phyloP scores from a whole-genome alignment of 1,284 basidiomycete species.

The Leccinum subfulvum region DNA sequence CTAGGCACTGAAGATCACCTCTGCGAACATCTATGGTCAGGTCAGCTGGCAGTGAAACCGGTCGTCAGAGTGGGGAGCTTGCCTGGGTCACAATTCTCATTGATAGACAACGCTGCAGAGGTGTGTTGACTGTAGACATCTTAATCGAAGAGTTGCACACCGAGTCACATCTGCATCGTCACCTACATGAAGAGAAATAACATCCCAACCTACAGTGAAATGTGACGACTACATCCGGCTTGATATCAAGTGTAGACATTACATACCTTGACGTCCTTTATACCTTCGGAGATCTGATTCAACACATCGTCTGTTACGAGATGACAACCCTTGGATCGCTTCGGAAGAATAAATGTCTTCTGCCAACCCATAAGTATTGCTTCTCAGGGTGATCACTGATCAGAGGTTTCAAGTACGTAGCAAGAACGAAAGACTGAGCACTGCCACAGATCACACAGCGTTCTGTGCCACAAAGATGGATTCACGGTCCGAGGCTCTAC shows the following conservation, averaged over 20 bases:
- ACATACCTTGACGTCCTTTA: conserved; percentile 65
- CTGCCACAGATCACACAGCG: background rate
- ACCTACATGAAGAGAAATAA: conserved; percentile 73
- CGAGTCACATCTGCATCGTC: background rate
- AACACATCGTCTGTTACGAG: conserved; percentile 83
- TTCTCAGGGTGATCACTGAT: background rate
- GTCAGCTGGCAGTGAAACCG: conserved; percentile 10
- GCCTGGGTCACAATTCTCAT: conserved; percentile 76
- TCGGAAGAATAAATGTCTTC: conserved; percentile 73
- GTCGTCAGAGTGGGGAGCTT: conserved; percentile 5
- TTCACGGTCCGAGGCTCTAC: background rate
- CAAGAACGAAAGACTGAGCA: background rate
- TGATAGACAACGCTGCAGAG: conserved; percentile 84
- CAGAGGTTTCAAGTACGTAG: background rate
- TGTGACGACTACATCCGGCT: background rate
- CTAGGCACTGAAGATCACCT: conserved; percentile 36
- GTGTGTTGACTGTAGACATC: conserved; percentile 74
- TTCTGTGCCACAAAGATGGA: background rate
- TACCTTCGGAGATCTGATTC: conserved; percentile 68
- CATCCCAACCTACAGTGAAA: conserved; percentile 58
- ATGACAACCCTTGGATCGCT: conserved; percentile 72
- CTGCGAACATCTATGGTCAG: conserved; percentile 53
- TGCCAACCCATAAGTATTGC: conserved; percentile 80
- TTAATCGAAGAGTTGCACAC: background rate
- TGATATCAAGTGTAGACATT: background rate